Evolutionary conservation across 495 filamentous ascomycete genomes (phyloP).

Genomic region (Trichoderma virens): DNA sequence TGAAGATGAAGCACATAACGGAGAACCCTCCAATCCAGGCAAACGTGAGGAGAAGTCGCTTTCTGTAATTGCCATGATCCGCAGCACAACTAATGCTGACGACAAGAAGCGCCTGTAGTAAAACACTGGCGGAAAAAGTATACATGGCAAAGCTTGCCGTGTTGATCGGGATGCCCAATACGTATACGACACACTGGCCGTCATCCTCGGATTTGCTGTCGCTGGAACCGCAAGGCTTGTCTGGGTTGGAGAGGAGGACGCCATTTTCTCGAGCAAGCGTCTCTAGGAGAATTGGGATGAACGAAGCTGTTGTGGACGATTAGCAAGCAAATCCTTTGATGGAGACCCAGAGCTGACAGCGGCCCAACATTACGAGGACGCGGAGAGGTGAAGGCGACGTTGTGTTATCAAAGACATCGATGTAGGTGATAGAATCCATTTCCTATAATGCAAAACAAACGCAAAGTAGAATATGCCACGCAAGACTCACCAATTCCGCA

Average conservation of each 20-base stretch:
- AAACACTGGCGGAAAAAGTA: constrained; percentile 86
- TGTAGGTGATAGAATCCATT: too few species aligned
- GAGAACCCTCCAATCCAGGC: constrained; percentile 70
- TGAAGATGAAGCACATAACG: constrained; percentile 83
- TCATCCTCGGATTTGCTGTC: constrained; percentile 27
- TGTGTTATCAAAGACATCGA: background rate
- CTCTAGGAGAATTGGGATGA: constrained; percentile 94
- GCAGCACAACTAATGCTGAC: constrained; percentile 94
- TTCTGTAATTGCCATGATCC: constrained; percentile 90
- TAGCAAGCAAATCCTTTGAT: background rate
- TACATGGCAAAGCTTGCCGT: constrained; percentile 98
- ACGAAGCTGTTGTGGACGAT: constrained; percentile 56
- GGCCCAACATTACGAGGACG: background rate
- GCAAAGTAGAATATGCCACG: constrained; percentile 16
- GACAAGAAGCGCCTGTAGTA: constrained; percentile 81
- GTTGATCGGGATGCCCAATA: constrained; percentile 82
- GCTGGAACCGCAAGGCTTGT: constrained; percentile 55
- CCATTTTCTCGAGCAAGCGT: constrained; percentile 87
- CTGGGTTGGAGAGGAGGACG: constrained; percentile 67
- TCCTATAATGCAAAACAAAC: background rate
- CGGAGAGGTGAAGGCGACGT: background rate
- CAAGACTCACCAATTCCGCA: constrained; percentile 54
- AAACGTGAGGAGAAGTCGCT: constrained; percentile 74
- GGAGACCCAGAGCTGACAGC: background rate
- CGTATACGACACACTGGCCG: constrained; percentile 72